Conservation (phyloP, 164 flowering plant species). For the Berberis vulgaris region DNA sequence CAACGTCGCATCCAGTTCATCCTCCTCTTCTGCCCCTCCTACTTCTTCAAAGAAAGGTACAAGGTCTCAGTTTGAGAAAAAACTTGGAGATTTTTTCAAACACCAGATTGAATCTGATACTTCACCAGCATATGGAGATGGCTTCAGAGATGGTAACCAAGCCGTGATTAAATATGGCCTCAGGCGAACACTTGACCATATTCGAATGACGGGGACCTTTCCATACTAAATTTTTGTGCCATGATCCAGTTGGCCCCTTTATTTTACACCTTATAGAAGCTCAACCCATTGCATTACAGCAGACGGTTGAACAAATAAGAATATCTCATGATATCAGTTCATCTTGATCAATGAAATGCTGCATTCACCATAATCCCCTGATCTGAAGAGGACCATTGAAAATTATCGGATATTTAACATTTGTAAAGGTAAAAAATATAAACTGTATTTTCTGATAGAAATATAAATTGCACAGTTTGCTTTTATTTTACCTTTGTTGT, state of each 20-base stretch:
- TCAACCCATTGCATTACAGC: constrained; percentile 18
- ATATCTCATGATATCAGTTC: constrained; percentile 3
- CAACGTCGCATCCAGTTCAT: constrained; percentile 42
- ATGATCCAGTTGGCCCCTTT: background rate
- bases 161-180: constrained; percentile 79
- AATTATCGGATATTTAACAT: background rate
- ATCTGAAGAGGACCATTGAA: no score
- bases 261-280: constrained; percentile 2
- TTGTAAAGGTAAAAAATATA: no score
- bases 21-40: constrained; percentile 22
- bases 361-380: background rate
- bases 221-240: constrained; percentile 25
- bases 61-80: constrained; percentile 64
- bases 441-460: no score
- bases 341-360: background rate
- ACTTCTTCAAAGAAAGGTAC: constrained; percentile 36
- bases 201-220: constrained; percentile 63
- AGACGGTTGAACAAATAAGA: constrained; percentile 18
- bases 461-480: no score
- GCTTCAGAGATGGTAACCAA: constrained; percentile 67
- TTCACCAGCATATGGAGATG: constrained; percentile 85
- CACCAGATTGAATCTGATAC: constrained; percentile 87
- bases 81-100: constrained; percentile 82
- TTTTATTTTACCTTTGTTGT: no score
- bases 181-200: constrained; percentile 62